Percentiles rank a stretch among this genome's conserved stretches.
Evolutionary conservation across 176 grass and related monocot species (phyloP).

Genomic region (Oryza australiensis): DNA sequence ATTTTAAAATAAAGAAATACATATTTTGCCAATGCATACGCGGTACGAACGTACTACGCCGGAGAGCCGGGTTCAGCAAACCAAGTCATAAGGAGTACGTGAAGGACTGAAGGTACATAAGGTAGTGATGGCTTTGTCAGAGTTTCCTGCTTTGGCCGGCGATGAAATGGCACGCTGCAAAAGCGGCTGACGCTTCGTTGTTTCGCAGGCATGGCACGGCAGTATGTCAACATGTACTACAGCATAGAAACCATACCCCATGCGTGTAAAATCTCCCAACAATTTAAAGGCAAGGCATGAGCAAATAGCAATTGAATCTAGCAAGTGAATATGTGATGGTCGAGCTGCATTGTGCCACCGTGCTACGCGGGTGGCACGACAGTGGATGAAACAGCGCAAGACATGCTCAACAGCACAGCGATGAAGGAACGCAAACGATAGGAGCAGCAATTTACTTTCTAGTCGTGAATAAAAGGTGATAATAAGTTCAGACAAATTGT

Average conservation of each 20-base stretch:
- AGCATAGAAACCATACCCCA: not conserved
- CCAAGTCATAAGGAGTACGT: not conserved
- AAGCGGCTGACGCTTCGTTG: not conserved
- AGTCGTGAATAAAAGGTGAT: constrained; percentile 30
- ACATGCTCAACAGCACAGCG: not conserved
- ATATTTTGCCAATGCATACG: too few species aligned
- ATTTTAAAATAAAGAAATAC: too few species aligned
- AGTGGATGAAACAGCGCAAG: not conserved
- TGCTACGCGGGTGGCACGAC: too few species aligned
- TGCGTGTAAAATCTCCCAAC: not conserved
- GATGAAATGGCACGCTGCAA: not conserved
- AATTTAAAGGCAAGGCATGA: not conserved
- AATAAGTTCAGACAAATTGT: constrained; percentile 40
- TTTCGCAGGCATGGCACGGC: not conserved
- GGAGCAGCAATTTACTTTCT: constrained; percentile 20
- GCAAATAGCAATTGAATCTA: too few species aligned
- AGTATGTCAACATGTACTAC: not conserved
- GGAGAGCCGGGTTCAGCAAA: not conserved
- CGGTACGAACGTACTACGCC: too few species aligned
- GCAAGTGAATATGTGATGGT: not conserved
- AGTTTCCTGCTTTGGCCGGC: not conserved
- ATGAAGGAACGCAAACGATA: not conserved
- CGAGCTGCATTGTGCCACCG: not conserved
- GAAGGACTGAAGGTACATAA: not conserved
- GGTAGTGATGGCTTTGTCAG: not conserved